phyloP scores from a whole-genome alignment of 176 grass and related monocot genomes.

The Aegilops sharonensis region DNA sequence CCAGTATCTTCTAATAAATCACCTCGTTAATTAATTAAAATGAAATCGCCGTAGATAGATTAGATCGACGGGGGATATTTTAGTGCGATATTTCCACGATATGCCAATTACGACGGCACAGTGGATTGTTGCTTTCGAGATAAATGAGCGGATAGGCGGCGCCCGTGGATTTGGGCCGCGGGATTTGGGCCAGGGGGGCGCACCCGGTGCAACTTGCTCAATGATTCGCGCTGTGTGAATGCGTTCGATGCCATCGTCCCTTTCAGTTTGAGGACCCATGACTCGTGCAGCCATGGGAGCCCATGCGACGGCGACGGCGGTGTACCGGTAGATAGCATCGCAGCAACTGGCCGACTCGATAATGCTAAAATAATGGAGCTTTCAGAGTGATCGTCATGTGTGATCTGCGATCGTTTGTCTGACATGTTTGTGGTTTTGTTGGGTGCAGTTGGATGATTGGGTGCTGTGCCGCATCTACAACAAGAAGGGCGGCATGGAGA shows the following conservation, averaged over 20 bases:
- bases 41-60: neutral
- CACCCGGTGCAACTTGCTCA: constrained; percentile 28
- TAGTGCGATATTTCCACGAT: neutral
- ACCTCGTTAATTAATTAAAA: neutral
- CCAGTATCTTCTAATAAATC: neutral
- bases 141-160: constrained; percentile 20
- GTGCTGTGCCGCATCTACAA: constrained; percentile 97
- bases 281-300: neutral
- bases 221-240: constrained; percentile 40
- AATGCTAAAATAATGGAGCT: neutral
- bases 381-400: too few species aligned
- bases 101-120: neutral
- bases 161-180: constrained; percentile 32
- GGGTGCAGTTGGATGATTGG: constrained; percentile 84
- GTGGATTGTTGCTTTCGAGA: constrained; percentile 3
- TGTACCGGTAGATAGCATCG: neutral
- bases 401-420: neutral
- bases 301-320: constrained; percentile 23
- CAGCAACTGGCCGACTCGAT: neutral
- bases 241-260: constrained; percentile 38
- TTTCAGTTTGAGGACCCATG: constrained; percentile 27
- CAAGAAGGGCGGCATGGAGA: constrained; percentile 73
- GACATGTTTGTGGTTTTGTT: neutral
- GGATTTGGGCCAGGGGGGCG: constrained; percentile 20
- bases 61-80: neutral